Percentiles rank a stretch among this genome's conserved stretches.
These are phyloP conservation scores for Silene noctiflora DNA, from an alignment of 179 eudicot genomes.

Conservation along the genomic window DNA sequence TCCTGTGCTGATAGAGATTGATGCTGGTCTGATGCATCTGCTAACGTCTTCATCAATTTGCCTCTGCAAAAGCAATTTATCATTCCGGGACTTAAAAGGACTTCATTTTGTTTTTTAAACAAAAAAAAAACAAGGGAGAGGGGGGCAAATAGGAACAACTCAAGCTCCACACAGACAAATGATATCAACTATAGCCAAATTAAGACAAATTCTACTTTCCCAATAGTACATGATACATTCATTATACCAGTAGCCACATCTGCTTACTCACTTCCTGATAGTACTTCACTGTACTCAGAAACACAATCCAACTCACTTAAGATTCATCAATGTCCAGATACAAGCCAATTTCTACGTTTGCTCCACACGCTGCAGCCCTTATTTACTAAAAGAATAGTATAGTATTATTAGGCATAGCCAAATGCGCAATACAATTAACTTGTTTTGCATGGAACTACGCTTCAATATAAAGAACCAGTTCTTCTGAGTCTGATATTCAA, in stretches of 20 bases:
- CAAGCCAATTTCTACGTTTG: too few species aligned
- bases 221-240: too few species aligned
- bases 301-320: too few species aligned
- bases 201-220: too few species aligned
- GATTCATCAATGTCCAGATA: too few species aligned
- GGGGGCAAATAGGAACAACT: background rate
- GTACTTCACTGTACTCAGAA: too few species aligned
- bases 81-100: background rate
- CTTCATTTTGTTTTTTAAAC: background rate
- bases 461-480: background rate
- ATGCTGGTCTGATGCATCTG: slow-evolving; percentile 66
- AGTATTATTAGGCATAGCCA: background rate
- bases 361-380: too few species aligned
- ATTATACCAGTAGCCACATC: background rate
- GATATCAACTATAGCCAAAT: background rate
- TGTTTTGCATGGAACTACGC: too few species aligned
- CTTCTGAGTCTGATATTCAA: background rate
- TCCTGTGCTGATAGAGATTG: slow-evolving; percentile 57
- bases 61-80: slow-evolving; percentile 51
- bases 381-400: too few species aligned
- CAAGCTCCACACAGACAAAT: background rate
- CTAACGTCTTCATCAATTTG: slow-evolving; percentile 67
- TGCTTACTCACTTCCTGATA: too few species aligned
- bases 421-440: background rate
- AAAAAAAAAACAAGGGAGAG: background rate